Percentiles rank a stretch among this genome's conserved stretches.
phyloP scores from a whole-genome alignment of 805 yeast species.

The Ogataea zsoltii region DNA sequence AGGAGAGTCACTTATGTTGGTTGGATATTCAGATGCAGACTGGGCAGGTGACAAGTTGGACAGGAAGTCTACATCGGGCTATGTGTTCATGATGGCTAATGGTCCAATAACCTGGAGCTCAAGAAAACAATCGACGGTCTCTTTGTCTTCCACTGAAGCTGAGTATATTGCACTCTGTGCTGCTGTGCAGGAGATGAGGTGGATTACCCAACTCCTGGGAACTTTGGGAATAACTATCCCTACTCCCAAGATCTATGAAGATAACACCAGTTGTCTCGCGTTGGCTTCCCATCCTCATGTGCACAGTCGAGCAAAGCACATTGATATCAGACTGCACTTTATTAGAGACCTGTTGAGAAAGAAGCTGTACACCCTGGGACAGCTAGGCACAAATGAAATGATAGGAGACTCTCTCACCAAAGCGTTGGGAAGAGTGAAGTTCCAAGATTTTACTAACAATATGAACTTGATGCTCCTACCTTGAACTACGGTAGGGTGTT shows the following conservation, averaged over 20 bases:
- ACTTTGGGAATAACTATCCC: background rate
- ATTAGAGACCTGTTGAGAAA: background rate
- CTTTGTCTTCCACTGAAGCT: conserved; percentile 19
- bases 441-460: background rate
- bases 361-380: background rate
- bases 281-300: background rate
- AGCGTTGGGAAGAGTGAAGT: conserved; percentile 1
- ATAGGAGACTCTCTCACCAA: background rate
- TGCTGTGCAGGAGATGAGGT: background rate
- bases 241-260: background rate
- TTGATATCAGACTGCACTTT: background rate
- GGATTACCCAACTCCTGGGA: background rate
- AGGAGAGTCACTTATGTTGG: conserved; percentile 3
- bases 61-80: conserved; percentile 13
- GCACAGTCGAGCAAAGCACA: background rate
- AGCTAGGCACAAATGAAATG: background rate
- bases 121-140: conserved; percentile 18
- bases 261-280: background rate
- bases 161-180: conserved; percentile 12
- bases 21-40: conserved; percentile 19
- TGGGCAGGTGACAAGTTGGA: conserved; percentile 12
- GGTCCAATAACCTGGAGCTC: conserved; percentile 22
- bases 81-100: conserved; percentile 7
- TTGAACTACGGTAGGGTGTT: conserved; percentile 3
- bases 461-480: background rate